phyloP scores from a whole-genome alignment of 257 asterid species.

The Plantago ovata region DNA sequence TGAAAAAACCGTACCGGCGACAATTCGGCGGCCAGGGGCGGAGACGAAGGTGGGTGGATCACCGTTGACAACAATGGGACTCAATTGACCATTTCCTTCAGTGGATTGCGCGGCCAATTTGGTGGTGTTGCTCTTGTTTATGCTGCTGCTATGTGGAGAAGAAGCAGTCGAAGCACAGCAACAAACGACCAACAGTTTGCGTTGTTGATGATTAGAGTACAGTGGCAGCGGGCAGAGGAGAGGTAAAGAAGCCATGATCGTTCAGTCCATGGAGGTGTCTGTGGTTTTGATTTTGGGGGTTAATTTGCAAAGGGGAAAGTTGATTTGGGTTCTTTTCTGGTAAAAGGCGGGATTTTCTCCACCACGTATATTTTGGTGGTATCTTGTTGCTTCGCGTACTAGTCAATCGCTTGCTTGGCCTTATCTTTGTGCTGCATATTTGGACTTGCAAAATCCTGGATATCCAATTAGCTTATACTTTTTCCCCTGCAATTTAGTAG shows the following conservation, averaged over 20 bases:
- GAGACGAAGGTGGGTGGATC: slow-evolving; percentile 92
- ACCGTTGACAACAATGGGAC: slow-evolving; percentile 73
- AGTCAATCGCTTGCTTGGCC: neutral
- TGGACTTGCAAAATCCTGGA: neutral
- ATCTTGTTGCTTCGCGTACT: neutral
- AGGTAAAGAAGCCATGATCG: slow-evolving; percentile 38
- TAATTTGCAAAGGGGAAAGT: neutral
- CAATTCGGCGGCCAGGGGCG: slow-evolving; percentile 88
- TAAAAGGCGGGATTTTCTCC: slow-evolving; percentile 10
- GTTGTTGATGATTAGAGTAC: slow-evolving; percentile 27
- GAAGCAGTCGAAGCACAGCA: slow-evolving; percentile 42
- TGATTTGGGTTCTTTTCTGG: neutral
- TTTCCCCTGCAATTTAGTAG: too few species aligned
- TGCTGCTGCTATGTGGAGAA: slow-evolving; percentile 16
- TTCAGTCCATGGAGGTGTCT: slow-evolving; percentile 10
- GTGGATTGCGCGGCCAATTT: slow-evolving; percentile 1
- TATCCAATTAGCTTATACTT: too few species aligned
- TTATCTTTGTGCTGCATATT: neutral
- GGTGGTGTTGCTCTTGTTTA: slow-evolving; percentile 11
- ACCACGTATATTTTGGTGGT: slow-evolving; percentile 21
- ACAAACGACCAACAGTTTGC: slow-evolving; percentile 12
- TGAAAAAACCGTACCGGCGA: slow-evolving; percentile 54
- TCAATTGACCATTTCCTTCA: slow-evolving; percentile 24
- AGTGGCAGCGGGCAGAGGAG: slow-evolving; percentile 45
- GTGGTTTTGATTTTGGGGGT: neutral